Evolutionary conservation across 164 flowering plant genomes (phyloP).

Genomic region (Magnolia changhungtana): DNA sequence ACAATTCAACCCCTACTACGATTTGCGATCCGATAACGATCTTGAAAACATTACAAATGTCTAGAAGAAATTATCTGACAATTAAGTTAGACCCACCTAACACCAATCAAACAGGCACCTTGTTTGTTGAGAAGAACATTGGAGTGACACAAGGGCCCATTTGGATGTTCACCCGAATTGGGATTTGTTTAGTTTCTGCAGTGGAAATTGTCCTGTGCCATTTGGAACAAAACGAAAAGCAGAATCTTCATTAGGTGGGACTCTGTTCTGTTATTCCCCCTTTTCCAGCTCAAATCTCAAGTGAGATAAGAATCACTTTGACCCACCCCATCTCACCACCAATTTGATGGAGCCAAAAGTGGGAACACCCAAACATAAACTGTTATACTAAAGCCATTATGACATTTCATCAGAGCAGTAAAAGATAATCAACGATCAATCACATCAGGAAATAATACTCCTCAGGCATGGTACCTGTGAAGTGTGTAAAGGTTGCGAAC

Average conservation of each 20-base stretch:
- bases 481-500: constrained; percentile 63
- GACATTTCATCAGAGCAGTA: background rate
- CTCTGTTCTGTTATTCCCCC: background rate
- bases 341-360: background rate
- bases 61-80: too few relatives aligned
- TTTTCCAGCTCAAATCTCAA: background rate
- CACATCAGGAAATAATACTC: background rate
- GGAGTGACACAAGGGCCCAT: background rate
- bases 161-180: background rate
- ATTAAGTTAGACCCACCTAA: too few relatives aligned
- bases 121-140: background rate
- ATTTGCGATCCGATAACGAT: too few relatives aligned
- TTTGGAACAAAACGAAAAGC: too few relatives aligned
- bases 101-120: background rate
- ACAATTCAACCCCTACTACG: too few relatives aligned
- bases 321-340: background rate
- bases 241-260: too few relatives aligned
- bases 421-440: background rate
- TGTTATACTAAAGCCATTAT: background rate
- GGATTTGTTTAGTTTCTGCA: background rate
- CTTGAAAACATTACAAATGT: too few relatives aligned
- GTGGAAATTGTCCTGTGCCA: too few relatives aligned
- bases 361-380: background rate
- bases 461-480: constrained; percentile 40
- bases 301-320: background rate